Evolutionary conservation across 2,329 filamentous ascomycete genomes (phyloP).

Genomic region (Gremmenia infestans): DNA sequence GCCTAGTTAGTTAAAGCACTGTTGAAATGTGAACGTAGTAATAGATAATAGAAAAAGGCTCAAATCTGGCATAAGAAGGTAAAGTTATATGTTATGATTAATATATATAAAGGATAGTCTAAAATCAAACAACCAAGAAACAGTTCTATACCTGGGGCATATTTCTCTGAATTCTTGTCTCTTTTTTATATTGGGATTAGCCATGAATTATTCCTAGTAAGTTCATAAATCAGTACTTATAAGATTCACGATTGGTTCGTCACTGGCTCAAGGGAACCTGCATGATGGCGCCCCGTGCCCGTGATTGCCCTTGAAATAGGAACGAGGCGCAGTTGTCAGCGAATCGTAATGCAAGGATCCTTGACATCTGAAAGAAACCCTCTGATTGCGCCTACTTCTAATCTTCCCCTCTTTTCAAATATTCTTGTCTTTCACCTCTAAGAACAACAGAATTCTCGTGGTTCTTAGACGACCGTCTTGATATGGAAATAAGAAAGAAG

Average conservation of each 20-base stretch:
- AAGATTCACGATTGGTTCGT: background rate
- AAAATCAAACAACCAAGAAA: no score
- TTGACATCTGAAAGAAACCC: background rate
- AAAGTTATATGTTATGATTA: no score
- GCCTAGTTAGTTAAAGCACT: no score
- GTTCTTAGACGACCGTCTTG: background rate
- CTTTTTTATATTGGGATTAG: no score
- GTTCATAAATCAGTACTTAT: no score
- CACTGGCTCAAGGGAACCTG: conserved; percentile 1
- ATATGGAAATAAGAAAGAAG: conserved; percentile 5
- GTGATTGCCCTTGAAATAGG: conserved; percentile 9
- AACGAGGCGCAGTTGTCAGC: conserved; percentile 19
- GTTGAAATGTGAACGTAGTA: no score
- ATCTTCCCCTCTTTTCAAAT: conserved; percentile 1
- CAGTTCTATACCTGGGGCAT: no score
- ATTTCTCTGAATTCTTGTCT: no score
- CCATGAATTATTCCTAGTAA: no score
- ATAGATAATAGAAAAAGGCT: no score
- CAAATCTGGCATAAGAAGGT: no score
- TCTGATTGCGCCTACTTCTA: background rate
- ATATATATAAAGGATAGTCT: no score
- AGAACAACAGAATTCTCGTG: background rate
- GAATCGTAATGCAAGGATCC: conserved; percentile 13
- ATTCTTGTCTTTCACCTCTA: background rate
- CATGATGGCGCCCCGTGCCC: conserved; percentile 8